These are phyloP conservation scores for Cryomyces minteri DNA, from an alignment of 495 filamentous ascomycete genomes.

Conservation along the genomic window DNA sequence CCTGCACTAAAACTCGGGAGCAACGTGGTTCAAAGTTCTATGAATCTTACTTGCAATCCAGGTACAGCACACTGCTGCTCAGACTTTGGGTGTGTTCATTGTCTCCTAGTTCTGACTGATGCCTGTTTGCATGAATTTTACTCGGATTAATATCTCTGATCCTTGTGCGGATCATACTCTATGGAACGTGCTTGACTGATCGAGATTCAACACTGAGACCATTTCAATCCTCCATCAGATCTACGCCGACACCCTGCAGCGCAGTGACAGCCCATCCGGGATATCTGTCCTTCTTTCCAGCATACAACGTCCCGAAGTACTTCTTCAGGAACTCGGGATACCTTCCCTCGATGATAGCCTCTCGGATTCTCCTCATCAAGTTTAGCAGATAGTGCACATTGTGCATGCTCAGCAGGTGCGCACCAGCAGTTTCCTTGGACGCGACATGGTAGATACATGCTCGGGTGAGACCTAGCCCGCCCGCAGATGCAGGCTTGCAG, in stretches of 20 bases:
- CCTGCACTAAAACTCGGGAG: too few species aligned
- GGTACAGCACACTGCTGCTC: too few species aligned
- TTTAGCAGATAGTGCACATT: slow-evolving; percentile 82
- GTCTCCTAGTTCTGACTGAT: too few species aligned
- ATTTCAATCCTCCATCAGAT: slow-evolving; percentile 27
- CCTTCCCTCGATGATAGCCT: slow-evolving; percentile 65
- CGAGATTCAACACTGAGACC: too few species aligned
- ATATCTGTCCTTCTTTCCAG: slow-evolving; percentile 37
- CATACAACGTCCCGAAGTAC: slow-evolving; percentile 60
- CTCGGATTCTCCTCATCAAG: slow-evolving; percentile 55
- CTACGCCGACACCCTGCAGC: slow-evolving; percentile 66
- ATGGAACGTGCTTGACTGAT: too few species aligned
- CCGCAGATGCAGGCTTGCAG: slow-evolving; percentile 47
- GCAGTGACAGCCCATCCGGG: slow-evolving; percentile 77
- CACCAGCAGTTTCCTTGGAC: slow-evolving; percentile 87
- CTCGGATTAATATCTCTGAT: too few species aligned
- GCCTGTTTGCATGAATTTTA: too few species aligned
- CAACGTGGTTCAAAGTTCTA: too few species aligned
- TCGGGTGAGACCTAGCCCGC: slow-evolving; percentile 67
- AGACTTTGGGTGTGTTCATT: too few species aligned
- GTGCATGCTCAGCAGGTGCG: slow-evolving; percentile 86
- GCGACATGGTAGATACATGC: slow-evolving; percentile 85
- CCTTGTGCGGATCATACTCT: too few species aligned
- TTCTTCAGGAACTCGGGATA: slow-evolving; percentile 62
- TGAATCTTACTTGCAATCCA: too few species aligned